Percentiles rank a stretch among this genome's conserved stretches.
Conservation (phyloP, 225 moss, liverwort and hornwort species). For the Marchantia paleacea region DNA sequence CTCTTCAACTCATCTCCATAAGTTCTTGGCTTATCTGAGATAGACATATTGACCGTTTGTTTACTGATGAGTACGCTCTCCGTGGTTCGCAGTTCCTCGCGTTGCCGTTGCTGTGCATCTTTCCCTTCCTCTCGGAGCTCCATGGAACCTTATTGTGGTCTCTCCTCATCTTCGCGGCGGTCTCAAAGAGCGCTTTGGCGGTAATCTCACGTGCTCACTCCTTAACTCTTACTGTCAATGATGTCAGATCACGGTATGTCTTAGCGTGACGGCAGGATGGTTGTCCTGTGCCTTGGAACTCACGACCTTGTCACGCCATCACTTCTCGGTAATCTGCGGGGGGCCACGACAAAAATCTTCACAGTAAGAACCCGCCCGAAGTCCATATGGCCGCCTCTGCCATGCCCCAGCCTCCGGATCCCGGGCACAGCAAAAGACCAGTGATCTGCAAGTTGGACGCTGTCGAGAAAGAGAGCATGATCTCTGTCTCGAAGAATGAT, state of each 20-base stretch:
- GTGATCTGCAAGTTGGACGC: constrained; percentile 34
- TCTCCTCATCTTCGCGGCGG: constrained; percentile 19
- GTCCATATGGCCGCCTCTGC: neutral
- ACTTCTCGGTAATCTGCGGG: too few species aligned
- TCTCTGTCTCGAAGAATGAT: neutral
- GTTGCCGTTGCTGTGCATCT: constrained; percentile 44
- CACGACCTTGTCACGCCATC: too few species aligned
- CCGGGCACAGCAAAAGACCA: constrained; percentile 30
- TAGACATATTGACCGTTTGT: neutral
- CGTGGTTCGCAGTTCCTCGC: constrained; percentile 20
- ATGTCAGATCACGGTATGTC: too few species aligned
- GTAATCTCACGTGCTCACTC: neutral
- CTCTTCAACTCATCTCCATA: neutral
- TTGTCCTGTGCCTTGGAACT: too few species aligned
- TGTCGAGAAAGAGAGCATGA: too few species aligned
- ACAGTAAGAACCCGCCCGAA: too few species aligned
- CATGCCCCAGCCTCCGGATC: constrained; percentile 23
- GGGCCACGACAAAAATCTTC: too few species aligned
- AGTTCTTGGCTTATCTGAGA: neutral
- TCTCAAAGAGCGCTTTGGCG: constrained; percentile 24
- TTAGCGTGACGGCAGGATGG: too few species aligned
- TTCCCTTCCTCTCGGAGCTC: constrained; percentile 47
- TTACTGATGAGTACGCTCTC: neutral
- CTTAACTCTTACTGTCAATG: too few species aligned
- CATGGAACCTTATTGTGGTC: constrained; percentile 30